Evolutionary conservation across 2,329 filamentous ascomycete species (phyloP), one percentile per base, ranked within the genome.

Genomic region (Cordyceps farinosa): DNA sequence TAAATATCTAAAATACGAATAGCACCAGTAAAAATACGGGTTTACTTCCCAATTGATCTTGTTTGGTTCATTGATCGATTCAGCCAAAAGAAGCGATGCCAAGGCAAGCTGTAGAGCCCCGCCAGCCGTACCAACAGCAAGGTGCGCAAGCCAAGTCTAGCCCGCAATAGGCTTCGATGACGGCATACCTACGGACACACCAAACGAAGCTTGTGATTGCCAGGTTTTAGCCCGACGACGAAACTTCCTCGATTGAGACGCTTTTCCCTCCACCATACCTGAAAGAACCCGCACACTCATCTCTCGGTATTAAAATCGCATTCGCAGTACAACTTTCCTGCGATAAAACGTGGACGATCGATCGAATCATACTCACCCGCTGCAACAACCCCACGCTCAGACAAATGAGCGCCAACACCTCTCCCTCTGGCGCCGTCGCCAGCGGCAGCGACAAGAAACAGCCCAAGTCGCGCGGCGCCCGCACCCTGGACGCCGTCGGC

Each of bases 381-480:
- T 15, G n/a, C 11, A 50, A 30, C 40, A 17, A 32, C 8, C 10
- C 57, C 48, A 22, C 36, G 55, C 3, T 48, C n/a, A 9, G 22
- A 27, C 32, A 32, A 56, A 62, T 62, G 60, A 62, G 60, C 27
- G 56, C 60, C 29, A 27, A 44, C 32, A 27, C 52, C 29, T 29
- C 40, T 5, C 48, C 60, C 15, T 55, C 59, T 9, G 29, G 53
- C 29, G 60, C 60, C n/a, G 59, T 48, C 45, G 52, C 60, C 44
- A n/a, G 22, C 60, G 45, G 36, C 45, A 36, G 17, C 60, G 52
- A 56, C 34, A 62, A 62, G 42, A 29, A 40, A 9, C 51, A 62
- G 52, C 40, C 59, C 22, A 63, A 59, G 55, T 59, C 62, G 32
- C 62, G 62, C 55, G 13, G 47, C n/a, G 36, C 27, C 6, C 63